phyloP scores from a whole-genome alignment of 2,329 filamentous ascomycete genomes.

The Teratosphaeriaceae sp. region DNA sequence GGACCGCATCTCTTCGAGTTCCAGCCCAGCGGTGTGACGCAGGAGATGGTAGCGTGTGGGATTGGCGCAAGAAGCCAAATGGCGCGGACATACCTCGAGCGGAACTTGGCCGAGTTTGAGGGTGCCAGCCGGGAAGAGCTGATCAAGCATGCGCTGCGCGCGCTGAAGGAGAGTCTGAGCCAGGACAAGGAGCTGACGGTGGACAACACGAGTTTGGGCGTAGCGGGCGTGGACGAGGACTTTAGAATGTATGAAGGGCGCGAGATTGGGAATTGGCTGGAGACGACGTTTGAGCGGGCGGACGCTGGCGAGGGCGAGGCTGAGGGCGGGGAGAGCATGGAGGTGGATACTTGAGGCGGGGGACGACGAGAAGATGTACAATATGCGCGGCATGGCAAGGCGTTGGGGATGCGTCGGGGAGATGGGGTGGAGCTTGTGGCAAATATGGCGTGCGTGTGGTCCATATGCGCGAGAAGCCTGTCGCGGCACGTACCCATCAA shows the following conservation, averaged over 20 bases:
- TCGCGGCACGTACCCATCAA: too few relatives aligned
- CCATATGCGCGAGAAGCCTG: too few relatives aligned
- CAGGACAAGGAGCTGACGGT: slow-evolving; percentile 98
- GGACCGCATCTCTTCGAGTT: slow-evolving; percentile 98
- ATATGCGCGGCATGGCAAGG: not conserved
- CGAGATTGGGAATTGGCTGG: slow-evolving; percentile 79
- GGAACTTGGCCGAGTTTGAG: slow-evolving; percentile 78
- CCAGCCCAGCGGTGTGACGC: slow-evolving; percentile 90
- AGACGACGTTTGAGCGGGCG: slow-evolving; percentile 51
- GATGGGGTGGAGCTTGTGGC: too few relatives aligned
- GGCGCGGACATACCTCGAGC: slow-evolving; percentile 93
- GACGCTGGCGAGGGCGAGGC: slow-evolving; percentile 29
- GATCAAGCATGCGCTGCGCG: slow-evolving; percentile 81
- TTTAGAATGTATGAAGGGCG: slow-evolving; percentile 90
- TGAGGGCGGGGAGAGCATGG: slow-evolving; percentile 23
- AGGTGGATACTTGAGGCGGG: slow-evolving; percentile 21
- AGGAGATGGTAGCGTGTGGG: slow-evolving; percentile 94
- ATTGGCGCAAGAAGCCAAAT: slow-evolving; percentile 96
- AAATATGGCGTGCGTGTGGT: too few relatives aligned
- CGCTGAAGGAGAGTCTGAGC: slow-evolving; percentile 88
- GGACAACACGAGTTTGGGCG: slow-evolving; percentile 89
- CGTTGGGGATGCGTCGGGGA: not conserved
- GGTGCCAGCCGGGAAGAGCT: slow-evolving; percentile 74
- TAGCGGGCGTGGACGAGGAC: slow-evolving; percentile 79
- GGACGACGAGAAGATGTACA: not conserved